A percentile compares a stretch with the other conserved stretches of the same genome.
phyloP scores from a whole-genome alignment of 352 stramenopile genomes.

The Phytophthora hibernalis region DNA sequence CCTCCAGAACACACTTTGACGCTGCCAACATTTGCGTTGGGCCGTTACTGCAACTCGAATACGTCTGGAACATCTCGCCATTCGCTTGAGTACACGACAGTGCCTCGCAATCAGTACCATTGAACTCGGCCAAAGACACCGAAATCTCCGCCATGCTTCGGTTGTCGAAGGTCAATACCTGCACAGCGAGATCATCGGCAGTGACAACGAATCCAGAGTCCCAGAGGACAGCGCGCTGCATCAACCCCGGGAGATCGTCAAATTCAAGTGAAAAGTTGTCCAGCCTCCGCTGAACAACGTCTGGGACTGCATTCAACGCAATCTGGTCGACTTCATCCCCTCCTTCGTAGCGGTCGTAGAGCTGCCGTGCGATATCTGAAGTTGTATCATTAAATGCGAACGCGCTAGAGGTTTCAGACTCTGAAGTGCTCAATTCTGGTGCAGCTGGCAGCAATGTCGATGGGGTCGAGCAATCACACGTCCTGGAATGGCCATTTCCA shows the following conservation, averaged over 20 bases:
- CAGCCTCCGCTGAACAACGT: slow-evolving; percentile 13
- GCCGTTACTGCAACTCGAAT: slow-evolving; percentile 23
- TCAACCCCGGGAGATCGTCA: slow-evolving; percentile 29
- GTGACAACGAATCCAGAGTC: slow-evolving; percentile 40
- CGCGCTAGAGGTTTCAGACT: slow-evolving; percentile 2
- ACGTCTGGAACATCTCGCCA: slow-evolving; percentile 4
- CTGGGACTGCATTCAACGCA: slow-evolving; percentile 8
- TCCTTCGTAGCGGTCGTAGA: slow-evolving; percentile 28
- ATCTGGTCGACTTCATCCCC: slow-evolving; percentile 28
- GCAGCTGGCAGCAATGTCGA: slow-evolving; percentile 8
- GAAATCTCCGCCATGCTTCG: slow-evolving; percentile 33
- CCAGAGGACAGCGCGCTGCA: slow-evolving; percentile 46
- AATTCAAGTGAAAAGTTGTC: slow-evolving; percentile 26
- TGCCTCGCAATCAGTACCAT: slow-evolving; percentile 12
- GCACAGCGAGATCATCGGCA: slow-evolving; percentile 10
- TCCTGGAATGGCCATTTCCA: neutral
- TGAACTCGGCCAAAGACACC: slow-evolving; percentile 25
- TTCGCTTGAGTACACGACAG: slow-evolving; percentile 24
- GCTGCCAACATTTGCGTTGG: slow-evolving; percentile 25
- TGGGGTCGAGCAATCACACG: slow-evolving; percentile 20
- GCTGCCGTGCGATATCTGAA: slow-evolving; percentile 32
- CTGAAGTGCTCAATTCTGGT: neutral
- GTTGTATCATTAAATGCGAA: slow-evolving; percentile 7
- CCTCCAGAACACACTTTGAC: slow-evolving; percentile 32
- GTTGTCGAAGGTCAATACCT: slow-evolving; percentile 33